Evolutionary conservation across 768 basidiomycete species (phyloP), one percentile per base, ranked within the genome.

Genomic region (Collybiopsis luxurians): DNA sequence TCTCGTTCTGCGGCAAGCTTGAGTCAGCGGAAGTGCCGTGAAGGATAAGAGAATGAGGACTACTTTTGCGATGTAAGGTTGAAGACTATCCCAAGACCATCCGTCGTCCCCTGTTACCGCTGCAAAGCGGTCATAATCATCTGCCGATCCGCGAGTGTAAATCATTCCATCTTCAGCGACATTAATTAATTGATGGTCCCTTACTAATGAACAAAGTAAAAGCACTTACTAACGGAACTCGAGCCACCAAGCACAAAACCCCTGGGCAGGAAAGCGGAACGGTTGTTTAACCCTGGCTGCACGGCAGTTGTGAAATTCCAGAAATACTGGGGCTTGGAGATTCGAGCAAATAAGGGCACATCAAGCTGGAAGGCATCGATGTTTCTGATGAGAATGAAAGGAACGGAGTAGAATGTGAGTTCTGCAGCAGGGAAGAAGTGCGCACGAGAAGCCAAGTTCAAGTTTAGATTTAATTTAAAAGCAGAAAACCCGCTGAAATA

Each of bases 121-220:
- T 13, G 72, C 73, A 57, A 63, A 73, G 5, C 68, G 64, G 58
- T 75, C 65, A 44, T 63, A 73, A 47, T 74, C 73, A 5, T 71
- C 70, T 19, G 60, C 49, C 1, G 71, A 65, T 26, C 73, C 73
- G 6, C 72, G 69, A 9, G 72, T 71, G 45, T 71, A 75, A 1
- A 64, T 55, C 66, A 69, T 67, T 10, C 57, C 59, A 55, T 69
- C 67, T 69, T n/a, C 12, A 15, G 44, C 27, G n/a, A n/a, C n/a
- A n/a, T n/a, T n/a, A n/a, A n/a, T n/a, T n/a, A n/a, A n/a, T n/a
- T n/a, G n/a, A n/a, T n/a, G n/a, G n/a, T n/a, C n/a, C n/a, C n/a
- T n/a, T n/a, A n/a, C n/a, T n/a, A n/a, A n/a, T n/a, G n/a, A n/a
- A n/a, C n/a, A n/a, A 46, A 60, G 28, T 11, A n/a, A n/a, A n/a